phyloP scores from a whole-genome alignment of 2,329 filamentous ascomycete genomes.

The Talaromyces sp. region DNA sequence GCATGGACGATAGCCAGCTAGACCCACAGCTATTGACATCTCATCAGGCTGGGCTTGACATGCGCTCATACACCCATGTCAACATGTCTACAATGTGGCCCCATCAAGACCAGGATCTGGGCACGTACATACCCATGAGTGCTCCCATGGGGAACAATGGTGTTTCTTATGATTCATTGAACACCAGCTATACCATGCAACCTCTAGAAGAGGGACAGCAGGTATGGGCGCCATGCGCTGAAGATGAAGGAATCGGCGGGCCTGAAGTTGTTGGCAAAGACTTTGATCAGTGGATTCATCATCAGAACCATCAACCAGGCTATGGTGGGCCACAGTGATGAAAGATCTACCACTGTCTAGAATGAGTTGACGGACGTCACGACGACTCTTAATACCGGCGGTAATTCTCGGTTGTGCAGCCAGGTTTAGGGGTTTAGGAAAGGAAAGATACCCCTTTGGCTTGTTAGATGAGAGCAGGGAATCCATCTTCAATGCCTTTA shows the following conservation, averaged over 20 bases:
- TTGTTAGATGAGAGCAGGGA: slow-evolving; percentile 17
- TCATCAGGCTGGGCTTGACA: slow-evolving; percentile 23
- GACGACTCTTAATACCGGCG: background rate
- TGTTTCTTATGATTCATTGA: slow-evolving; percentile 18
- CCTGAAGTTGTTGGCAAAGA: slow-evolving; percentile 40
- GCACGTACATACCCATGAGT: slow-evolving; percentile 25
- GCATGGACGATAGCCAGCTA: slow-evolving; percentile 35
- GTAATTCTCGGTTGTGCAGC: slow-evolving; percentile 7
- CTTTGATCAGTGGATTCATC: slow-evolving; percentile 48
- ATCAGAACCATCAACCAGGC: slow-evolving; percentile 14
- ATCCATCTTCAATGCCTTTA: slow-evolving; percentile 12
- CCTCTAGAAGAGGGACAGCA: slow-evolving; percentile 36
- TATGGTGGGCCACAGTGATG: slow-evolving; percentile 9
- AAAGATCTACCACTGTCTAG: background rate
- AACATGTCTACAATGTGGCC: slow-evolving; percentile 8
- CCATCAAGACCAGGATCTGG: slow-evolving; percentile 24
- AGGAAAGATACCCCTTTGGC: slow-evolving; percentile 13
- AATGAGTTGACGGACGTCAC: slow-evolving; percentile 4
- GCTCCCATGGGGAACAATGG: slow-evolving; percentile 23
- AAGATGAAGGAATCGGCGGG: slow-evolving; percentile 8
- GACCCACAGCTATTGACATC: slow-evolving; percentile 45
- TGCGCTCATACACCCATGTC: slow-evolving; percentile 11
- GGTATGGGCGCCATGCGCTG: slow-evolving; percentile 26
- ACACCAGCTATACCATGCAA: slow-evolving; percentile 31
- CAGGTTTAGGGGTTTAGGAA: slow-evolving; percentile 9